Conservation (phyloP, 2,329 filamentous ascomycete genomes). For the Claviceps maximensis region DNA sequence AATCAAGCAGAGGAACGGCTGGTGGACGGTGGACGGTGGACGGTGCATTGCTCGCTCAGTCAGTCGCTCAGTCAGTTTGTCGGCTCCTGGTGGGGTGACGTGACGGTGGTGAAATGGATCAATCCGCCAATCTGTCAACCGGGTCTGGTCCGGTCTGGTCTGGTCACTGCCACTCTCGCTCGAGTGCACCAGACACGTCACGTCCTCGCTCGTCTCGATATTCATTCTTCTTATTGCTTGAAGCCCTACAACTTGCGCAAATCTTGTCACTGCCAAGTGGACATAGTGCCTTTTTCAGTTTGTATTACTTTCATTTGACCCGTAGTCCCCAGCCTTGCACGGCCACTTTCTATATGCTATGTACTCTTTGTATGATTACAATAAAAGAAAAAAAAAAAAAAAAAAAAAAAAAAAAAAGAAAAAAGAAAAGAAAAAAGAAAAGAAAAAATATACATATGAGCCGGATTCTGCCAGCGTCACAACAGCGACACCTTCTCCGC, state of each 20-base stretch:
- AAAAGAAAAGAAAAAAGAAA: not conserved
- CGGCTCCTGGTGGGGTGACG: not conserved
- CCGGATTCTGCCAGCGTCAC: not conserved
- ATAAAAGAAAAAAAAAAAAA: not conserved
- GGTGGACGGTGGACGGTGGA: not conserved
- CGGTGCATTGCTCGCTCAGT: not conserved
- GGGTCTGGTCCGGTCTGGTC: no score
- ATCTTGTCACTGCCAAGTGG: not conserved
- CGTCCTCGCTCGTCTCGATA: no score
- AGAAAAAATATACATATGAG: not conserved
- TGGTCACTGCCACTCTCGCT: no score
- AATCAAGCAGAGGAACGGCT: not conserved
- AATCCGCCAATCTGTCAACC: no score
- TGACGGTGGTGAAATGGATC: not conserved
- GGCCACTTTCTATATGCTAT: not conserved
- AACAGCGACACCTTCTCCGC: not conserved
- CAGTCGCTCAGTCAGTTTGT: no score
- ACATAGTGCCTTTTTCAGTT: no score
- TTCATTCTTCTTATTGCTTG: no score
- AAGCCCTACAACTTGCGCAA: no score
- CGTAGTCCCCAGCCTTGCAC: not conserved
- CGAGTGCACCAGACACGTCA: no score
- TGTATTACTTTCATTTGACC: not conserved
- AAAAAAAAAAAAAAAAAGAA: not conserved
- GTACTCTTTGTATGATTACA: not conserved